A percentile compares a stretch with the other conserved stretches of the same genome.
Evolutionary conservation across 2,329 filamentous ascomycete species (phyloP).

Genomic region (Colletotrichum limetticola): DNA sequence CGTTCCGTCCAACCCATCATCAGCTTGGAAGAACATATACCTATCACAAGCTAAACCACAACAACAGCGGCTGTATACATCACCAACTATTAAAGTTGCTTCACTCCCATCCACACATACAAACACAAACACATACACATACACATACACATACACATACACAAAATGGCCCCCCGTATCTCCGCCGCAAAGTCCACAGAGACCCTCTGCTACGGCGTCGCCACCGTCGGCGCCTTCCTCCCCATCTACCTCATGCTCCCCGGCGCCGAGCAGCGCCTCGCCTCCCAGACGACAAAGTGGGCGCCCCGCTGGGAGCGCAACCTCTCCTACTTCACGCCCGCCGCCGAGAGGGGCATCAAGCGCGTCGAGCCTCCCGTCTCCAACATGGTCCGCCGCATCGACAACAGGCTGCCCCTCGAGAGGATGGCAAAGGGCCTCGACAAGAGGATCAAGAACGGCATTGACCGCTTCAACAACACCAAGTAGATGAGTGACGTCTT

Average conservation of each 20-base stretch:
- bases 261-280: slow-evolving; percentile 64
- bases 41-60: background rate
- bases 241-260: slow-evolving; percentile 69
- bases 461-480: slow-evolving; percentile 46
- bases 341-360: slow-evolving; percentile 58
- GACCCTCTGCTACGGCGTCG: slow-evolving; percentile 63
- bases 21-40: background rate
- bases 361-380: slow-evolving; percentile 62
- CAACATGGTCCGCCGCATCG: slow-evolving; percentile 56
- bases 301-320: slow-evolving; percentile 70
- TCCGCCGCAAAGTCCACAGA: slow-evolving; percentile 61
- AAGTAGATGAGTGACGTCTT: background rate
- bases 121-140: slow-evolving; percentile 18
- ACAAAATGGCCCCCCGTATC: slow-evolving; percentile 55
- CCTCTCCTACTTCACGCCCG: slow-evolving; percentile 63
- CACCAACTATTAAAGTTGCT: background rate
- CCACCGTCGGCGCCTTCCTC: slow-evolving; percentile 63
- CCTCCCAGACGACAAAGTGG: slow-evolving; percentile 66
- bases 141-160: slow-evolving; percentile 6
- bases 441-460: slow-evolving; percentile 57
- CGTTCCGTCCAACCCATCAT: background rate
- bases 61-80: background rate
- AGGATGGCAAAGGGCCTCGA: slow-evolving; percentile 61
- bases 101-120: slow-evolving; percentile 20
- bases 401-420: slow-evolving; percentile 60